These are phyloP conservation scores for Lactarius evosmus DNA, from an alignment of 768 basidiomycete genomes.

Conservation along the genomic window DNA sequence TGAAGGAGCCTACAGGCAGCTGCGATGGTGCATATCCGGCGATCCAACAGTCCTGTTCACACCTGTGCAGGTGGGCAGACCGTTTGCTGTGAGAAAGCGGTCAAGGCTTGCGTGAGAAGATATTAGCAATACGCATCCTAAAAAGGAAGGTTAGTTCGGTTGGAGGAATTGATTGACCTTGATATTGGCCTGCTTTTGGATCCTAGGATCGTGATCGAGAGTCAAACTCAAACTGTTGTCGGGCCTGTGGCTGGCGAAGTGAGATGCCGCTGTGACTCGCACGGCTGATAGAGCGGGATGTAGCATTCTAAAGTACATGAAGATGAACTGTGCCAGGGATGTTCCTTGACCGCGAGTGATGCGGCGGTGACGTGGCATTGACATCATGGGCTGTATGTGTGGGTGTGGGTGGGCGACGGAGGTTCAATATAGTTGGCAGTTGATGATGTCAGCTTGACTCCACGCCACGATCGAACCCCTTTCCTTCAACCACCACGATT, in stretches of 20 bases:
- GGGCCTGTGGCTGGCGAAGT: neutral
- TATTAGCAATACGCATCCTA: neutral
- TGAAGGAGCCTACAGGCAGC: neutral
- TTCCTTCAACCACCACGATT: conserved; percentile 1
- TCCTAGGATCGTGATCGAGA: neutral
- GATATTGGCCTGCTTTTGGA: neutral
- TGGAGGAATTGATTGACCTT: neutral
- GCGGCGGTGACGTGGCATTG: neutral
- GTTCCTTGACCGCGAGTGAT: neutral
- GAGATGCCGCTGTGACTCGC: no score
- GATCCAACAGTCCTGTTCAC: neutral
- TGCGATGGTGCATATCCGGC: no score
- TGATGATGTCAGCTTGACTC: conserved; percentile 1
- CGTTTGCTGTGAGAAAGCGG: neutral
- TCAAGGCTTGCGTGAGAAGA: neutral
- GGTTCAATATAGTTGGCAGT: neutral
- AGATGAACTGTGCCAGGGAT: no score
- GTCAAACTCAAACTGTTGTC: neutral
- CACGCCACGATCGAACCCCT: neutral
- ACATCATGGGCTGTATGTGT: neutral
- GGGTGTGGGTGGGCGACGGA: neutral
- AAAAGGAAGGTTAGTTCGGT: neutral
- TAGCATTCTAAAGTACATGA: no score
- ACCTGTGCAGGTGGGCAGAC: no score
- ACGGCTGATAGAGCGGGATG: no score